Base-by-base conservation (phyloP, 2,329 filamentous ascomycete species). In the Diaporthe amygdali region DNA sequence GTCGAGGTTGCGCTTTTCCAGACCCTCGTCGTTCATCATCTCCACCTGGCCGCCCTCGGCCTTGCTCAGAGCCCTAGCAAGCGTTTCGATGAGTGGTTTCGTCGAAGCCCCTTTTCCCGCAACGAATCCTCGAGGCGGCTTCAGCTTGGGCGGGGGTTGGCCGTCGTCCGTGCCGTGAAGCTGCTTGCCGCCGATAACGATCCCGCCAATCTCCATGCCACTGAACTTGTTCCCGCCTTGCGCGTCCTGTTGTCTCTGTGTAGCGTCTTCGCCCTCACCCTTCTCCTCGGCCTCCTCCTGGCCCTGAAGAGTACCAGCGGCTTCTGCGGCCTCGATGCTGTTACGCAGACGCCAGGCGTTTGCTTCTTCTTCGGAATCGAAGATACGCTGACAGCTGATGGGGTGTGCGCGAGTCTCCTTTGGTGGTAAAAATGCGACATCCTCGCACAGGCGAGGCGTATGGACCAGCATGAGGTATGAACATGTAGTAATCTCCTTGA, bases 401-500 rank as follows among this genome's bases (percentile, higher is more conserved):
- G 89, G 83, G 78, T 97, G 93, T 7, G 94, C 91, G 71, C 90
- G 89, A 68, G 93, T 92, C 73, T 94, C 92, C 76, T 93, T 90
- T 0, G 94, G 94, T 0, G 95, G 95, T 68, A 93, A 85, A 80
- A 98, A 98, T 12, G 94, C 94, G 12, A 94, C 90, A 75, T 98
- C 95, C 78, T 92, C 90, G 83, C 95, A 98, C 15, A 98, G 89
- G 0, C 94, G 91, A 0, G 95, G 94, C 0, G 95, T 97, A 79
- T 97, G 93, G 74, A 98, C 90, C 39, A 97, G 90, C 95, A 98
- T 97, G 68, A 97, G 86, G 79, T 98, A 98, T 15, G 94, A 91
- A 82, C 95, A 98, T 14, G 94, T 97, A 3, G 92, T 93, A 1
- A 96, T 90, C 80, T 98, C 95, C 81, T 97, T 97, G 82, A 98